phyloP scores from a whole-genome alignment of 768 basidiomycete species.

The Kockovaella imperatae region DNA sequence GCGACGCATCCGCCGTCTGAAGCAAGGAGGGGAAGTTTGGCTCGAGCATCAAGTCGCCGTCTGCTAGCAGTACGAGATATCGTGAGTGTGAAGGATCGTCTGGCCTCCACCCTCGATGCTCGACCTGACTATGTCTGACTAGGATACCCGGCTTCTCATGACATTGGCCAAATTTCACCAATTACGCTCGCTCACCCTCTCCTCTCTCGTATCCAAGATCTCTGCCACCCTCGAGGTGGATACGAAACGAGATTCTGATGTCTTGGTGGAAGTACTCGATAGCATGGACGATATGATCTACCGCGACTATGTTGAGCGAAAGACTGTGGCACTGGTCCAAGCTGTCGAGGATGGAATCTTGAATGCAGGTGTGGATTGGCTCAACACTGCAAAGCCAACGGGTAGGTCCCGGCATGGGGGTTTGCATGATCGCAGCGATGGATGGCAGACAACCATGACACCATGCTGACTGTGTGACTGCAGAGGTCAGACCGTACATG shows the following conservation, averaged over 20 bases:
- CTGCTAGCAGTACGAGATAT: conserved; percentile 22
- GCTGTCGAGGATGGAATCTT: conserved; percentile 75
- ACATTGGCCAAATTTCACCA: conserved; percentile 83
- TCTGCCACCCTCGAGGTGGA: conserved; percentile 66
- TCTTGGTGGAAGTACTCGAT: conserved; percentile 65
- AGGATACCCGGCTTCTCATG: conserved; percentile 81
- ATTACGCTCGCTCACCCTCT: conserved; percentile 62
- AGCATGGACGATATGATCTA: conserved; percentile 85
- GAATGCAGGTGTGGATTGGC: conserved; percentile 80
- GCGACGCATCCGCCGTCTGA: conserved; percentile 2
- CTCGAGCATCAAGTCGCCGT: conserved; percentile 48
- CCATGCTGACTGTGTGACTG: background rate
- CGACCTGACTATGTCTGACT: background rate
- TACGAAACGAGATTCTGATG: conserved; percentile 66
- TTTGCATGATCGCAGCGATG: background rate
- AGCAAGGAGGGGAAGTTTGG: conserved; percentile 14
- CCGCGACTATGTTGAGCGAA: conserved; percentile 75
- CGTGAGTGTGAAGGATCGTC: conserved; percentile 19
- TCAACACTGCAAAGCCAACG: conserved; percentile 81
- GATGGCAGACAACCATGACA: background rate
- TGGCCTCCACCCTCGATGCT: conserved; percentile 16
- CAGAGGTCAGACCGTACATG: conserved; percentile 91
- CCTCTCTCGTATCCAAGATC: conserved; percentile 70
- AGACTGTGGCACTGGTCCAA: conserved; percentile 58
- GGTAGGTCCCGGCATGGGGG: conserved; percentile 50